Evolutionary conservation across 73 alveolate species (phyloP), one percentile per base, ranked within the genome.

Genomic region (Paramecium primaurelia): DNA sequence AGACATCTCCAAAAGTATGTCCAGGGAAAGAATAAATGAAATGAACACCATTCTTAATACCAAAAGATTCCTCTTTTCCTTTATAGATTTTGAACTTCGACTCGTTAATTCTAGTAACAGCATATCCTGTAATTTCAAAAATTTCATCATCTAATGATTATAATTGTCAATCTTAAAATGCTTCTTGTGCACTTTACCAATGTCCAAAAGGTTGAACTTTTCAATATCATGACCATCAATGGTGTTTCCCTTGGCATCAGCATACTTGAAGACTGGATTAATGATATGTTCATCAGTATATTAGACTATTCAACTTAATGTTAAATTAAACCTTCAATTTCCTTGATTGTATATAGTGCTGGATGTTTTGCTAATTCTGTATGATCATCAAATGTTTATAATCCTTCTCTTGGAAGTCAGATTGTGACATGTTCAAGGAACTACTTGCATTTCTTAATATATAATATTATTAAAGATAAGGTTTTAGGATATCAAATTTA

Each of bases 131-230:
- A 12, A 80, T 80, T 49, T 80, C 91, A 25, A 80, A 54, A 58
- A 80, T 34, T 80, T 80, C 91, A 26, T 80, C 91, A 45, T 80
- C 91, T 80, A 45, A 26, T 16, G 12, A 26, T 32, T 44, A 47
- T 44, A 25, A 45, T 22, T 16, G 11, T 40, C 91, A 25, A 80
- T 26, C 12, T 80, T 22, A 54, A 80, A 80, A 54, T 14, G 44
- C 47, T 80, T 80, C 77, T 42, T 45, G 16, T 80, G 91, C n/a
- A 80, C 73, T 6, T 75, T 22, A 25, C 91, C 91, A 6, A 26
- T 80, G 77, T 26, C 91, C 91, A 22, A 80, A 80, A n/a, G 91
- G 91, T 77, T 80, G 77, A 80, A 80, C 30, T 80, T 80, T 18
- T 42, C 75, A 26, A 80, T 80, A 47, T 80, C 45, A 28, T 80